These are phyloP conservation scores for Cadophora sp. DNA, from an alignment of 2,329 filamentous ascomycete species.

Conservation along the genomic window DNA sequence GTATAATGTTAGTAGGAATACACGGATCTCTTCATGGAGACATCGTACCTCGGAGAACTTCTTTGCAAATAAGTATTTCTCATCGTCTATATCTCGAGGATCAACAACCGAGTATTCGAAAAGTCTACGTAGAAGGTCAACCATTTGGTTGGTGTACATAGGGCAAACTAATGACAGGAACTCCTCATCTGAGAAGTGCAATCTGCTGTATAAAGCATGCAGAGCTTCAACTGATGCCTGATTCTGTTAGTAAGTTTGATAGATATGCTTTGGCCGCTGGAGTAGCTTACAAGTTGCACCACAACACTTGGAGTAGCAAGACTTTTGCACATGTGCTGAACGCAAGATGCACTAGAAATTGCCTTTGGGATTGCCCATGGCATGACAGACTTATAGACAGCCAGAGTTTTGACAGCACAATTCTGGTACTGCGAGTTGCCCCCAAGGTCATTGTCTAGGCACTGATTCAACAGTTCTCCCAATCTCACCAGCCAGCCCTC, in stretches of 20 bases:
- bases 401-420: constrained; percentile 78
- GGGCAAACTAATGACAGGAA: constrained; percentile 80
- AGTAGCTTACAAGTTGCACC: constrained; percentile 72
- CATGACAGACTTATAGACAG: constrained; percentile 79
- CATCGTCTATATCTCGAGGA: constrained; percentile 83
- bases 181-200: constrained; percentile 77
- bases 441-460: constrained; percentile 69
- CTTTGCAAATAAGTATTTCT: constrained; percentile 91
- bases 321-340: constrained; percentile 73
- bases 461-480: constrained; percentile 75
- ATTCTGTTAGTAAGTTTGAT: constrained; percentile 30
- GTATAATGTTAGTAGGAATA: background rate
- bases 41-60: constrained; percentile 83
- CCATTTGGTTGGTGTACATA: constrained; percentile 76
- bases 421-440: constrained; percentile 70
- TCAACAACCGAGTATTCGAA: constrained; percentile 83
- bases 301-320: constrained; percentile 74
- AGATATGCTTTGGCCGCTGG: background rate
- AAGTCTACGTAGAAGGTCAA: constrained; percentile 74
- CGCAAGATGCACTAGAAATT: constrained; percentile 72
- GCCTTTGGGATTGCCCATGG: constrained; percentile 89
- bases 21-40: background rate
- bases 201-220: constrained; percentile 80
- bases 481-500: constrained; percentile 90
- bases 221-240: constrained; percentile 82